Evolutionary conservation across 225 moss, liverwort and hornwort species (phyloP), one percentile per base, ranked within the genome.

Genomic region (Marchantia polymorpha): DNA sequence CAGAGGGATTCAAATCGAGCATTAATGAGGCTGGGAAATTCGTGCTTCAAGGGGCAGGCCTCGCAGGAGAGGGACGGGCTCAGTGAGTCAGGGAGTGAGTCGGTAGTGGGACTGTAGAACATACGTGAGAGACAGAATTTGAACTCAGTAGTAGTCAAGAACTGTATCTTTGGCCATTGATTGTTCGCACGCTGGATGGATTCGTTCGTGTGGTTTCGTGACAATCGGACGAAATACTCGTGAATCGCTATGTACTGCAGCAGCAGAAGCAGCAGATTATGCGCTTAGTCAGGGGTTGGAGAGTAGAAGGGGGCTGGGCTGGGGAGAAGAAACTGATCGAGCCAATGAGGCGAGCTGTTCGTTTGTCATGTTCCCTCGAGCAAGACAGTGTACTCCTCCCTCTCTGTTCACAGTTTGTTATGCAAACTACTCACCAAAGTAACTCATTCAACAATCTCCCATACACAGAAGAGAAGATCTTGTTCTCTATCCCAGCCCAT

Each of bases 181-280:
- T 47, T 70, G 46, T 46, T 48, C 70, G 16, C 70, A 70, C 48
- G 70, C 70, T 7, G 15, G 70, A 70, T 39, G 17, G 47, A 70
- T 22, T 70, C 48, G 70, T 70, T 70, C 70, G 70, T 48, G 70
- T 70, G 70, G 70, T 70, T 48, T 70, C 70, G 29, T 12, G 47
- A 46, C 25, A 27, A 65, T 65, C 25, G 65, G 65, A 26, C 25
- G 65, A 29, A 39, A 65, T n/a, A 17, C 23, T 23, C 65, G 65
- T 65, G 65, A 30, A 70, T 70, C 70, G 48, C 7, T 8, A 65
- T 12, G 65, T 59, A 27, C 65, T 26, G 26, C 39, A 39, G 39
- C 39, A 39, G 39, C 13, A 19, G 56, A 12, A 39, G 39, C 39
- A 39, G 39, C 13, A 19, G 56, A 12, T 56, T 56, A 56, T 19